Base-by-base conservation (phyloP, 2,329 filamentous ascomycete genomes). In the Cladobotryum protrusum region DNA sequence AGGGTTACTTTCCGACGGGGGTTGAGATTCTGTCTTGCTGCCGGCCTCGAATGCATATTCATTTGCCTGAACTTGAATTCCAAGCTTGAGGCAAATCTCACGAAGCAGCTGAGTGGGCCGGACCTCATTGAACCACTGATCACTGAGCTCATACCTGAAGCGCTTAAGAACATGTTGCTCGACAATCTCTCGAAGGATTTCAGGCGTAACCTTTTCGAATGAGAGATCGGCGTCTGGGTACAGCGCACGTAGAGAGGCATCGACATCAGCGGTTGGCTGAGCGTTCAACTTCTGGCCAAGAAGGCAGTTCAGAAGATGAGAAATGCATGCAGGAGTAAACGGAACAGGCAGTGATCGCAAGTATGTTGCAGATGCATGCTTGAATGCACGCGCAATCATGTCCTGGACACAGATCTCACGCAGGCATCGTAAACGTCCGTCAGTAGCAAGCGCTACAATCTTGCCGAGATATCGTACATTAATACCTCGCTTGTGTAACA, bases 381-480 rank as follows among this genome's bases (percentile, higher is more conserved):
- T 99, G 79, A 97, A 96, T 5, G 87, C 84, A 73, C 93, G 84
- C n/a, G 88, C 80, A 57, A 97, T 80, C 86, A 97, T 97, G 69
- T 99, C 93, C 65, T 96, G 92, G 39, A 89, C 70, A 54, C 86
- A 81, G 35, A 99, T 80, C 50, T 83, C 81, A 56, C 81, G 83
- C 59, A 99, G 76, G 54, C 90, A 90, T 59, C 84, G 75, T 19
- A 97, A 77, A 54, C 89, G 85, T 48, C 81, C 77, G 49, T 85
- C 85, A 57, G 81, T 79, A 59, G 86, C 82, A 46, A 87, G 76
- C 52, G 80, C 75, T 12, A 89, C 86, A 54, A 99, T 71, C 68
- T 84, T 86, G 57, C 93, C 93, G n/a, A 97, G 78, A 67, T 99
- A 99, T 62, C 95, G 83, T 55, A 97, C 80, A 72, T 99, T 99